Percentiles rank a stretch among this genome's conserved stretches.
Conservation (phyloP, 139 green algal genomes). For the Chlamydomonas sp. region DNA sequence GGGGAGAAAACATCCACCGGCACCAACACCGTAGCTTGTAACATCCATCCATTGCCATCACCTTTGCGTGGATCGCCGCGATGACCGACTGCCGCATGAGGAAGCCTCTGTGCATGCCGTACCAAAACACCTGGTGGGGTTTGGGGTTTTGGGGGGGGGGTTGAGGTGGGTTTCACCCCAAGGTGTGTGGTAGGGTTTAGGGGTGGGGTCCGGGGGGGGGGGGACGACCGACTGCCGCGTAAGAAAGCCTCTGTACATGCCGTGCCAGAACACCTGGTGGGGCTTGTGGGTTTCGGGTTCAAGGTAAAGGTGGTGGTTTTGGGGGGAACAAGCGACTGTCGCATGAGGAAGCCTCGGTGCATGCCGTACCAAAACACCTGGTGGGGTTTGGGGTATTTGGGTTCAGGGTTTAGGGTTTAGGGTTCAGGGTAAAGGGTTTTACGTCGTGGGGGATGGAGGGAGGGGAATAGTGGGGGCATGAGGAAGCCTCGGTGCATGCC, state of each 20-base stretch:
- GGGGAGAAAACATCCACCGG: too few species aligned
- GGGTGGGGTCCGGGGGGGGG: too few species aligned
- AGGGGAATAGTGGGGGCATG: neutral
- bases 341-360: slow-evolving; percentile 3
- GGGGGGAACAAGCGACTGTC: slow-evolving; percentile 6
- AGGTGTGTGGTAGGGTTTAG: too few species aligned
- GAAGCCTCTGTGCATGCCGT: neutral
- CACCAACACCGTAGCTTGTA: too few species aligned
- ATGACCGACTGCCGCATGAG: slow-evolving; percentile 12
- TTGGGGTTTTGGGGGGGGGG: neutral
- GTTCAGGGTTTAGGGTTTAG: neutral
- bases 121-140: neutral
- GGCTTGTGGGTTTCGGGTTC: neutral
- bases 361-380: slow-evolving; percentile 3
- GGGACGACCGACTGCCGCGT: slow-evolving; percentile 12
- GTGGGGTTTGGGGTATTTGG: neutral
- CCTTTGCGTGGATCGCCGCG: slow-evolving; percentile 14
- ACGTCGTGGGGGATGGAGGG: neutral
- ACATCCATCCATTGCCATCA: too few species aligned
- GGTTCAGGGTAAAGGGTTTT: neutral
- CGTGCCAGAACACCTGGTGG: slow-evolving; percentile 1
- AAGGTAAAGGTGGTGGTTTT: neutral
- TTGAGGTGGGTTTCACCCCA: neutral
- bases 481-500: neutral
- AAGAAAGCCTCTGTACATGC: neutral